A percentile compares a stretch with the other conserved stretches of the same genome.
These are phyloP conservation scores for Kwoniella bestiolae DNA, from an alignment of 768 basidiomycete species.

Conservation along the genomic window DNA sequence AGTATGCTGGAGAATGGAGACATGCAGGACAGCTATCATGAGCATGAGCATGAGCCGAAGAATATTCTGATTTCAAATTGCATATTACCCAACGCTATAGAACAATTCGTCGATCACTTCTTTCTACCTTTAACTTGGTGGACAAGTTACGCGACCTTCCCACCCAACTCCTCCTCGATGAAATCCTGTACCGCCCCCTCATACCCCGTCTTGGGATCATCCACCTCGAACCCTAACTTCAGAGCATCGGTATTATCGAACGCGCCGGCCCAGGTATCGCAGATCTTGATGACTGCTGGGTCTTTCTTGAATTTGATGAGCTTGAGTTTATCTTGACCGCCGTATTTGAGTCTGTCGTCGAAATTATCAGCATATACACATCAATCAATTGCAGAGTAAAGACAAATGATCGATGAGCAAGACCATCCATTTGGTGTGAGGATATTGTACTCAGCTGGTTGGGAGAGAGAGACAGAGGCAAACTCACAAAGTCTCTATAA, in stretches of 20 bases:
- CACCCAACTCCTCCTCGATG: conserved; percentile 34
- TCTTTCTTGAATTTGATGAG: conserved; percentile 58
- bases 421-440: too few species aligned
- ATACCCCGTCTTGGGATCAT: conserved; percentile 53
- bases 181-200: conserved; percentile 54
- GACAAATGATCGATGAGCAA: too few species aligned
- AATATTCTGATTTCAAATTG: too few species aligned
- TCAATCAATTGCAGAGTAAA: not conserved
- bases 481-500: conserved; percentile 63
- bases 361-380: too few species aligned
- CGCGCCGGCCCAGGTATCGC: conserved; percentile 55
- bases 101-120: too few species aligned
- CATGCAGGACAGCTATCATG: too few species aligned
- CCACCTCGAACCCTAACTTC: conserved; percentile 52
- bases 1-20: too few species aligned
- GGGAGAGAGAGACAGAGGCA: not conserved
- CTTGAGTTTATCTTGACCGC: conserved; percentile 61
- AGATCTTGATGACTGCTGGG: conserved; percentile 51
- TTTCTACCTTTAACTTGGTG: too few species aligned
- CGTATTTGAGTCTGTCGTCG: conserved; percentile 59
- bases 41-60: too few species aligned
- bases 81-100: too few species aligned
- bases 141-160: conserved; percentile 6
- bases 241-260: conserved; percentile 45
- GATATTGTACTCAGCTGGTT: too few species aligned